Conservation (phyloP, 495 filamentous ascomycete genomes). For the Penicillium lagena region DNA sequence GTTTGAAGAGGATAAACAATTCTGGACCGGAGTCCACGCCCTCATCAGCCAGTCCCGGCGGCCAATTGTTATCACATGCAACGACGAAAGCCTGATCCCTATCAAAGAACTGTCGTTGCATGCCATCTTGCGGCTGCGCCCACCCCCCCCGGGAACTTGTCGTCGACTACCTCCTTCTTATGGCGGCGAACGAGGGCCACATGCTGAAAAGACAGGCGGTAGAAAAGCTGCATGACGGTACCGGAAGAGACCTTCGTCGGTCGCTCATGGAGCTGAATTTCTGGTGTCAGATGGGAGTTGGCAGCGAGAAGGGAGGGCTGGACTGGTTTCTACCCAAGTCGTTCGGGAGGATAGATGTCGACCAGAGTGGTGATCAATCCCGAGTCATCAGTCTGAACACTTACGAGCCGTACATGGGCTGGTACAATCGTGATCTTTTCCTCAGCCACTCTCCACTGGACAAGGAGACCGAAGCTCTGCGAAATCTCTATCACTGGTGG, state of each 20-base stretch:
- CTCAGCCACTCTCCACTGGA: slow-evolving; percentile 11
- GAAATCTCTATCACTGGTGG: slow-evolving; percentile 34
- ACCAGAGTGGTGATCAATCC: slow-evolving; percentile 55
- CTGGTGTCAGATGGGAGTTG: slow-evolving; percentile 94
- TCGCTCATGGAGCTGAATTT: slow-evolving; percentile 85
- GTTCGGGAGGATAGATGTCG: slow-evolving; percentile 62
- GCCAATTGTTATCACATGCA: slow-evolving; percentile 93
- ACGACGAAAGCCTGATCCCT: slow-evolving; percentile 73
- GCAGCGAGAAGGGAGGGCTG: slow-evolving; percentile 79
- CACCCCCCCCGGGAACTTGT: slow-evolving; percentile 61
- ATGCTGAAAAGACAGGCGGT: slow-evolving; percentile 62
- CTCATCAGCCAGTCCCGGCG: slow-evolving; percentile 79
- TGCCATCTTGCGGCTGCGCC: slow-evolving; percentile 76
- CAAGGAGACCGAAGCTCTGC: slow-evolving; percentile 22
- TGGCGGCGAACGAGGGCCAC: slow-evolving; percentile 91
- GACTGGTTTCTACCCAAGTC: slow-evolving; percentile 80
- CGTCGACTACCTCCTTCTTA: slow-evolving; percentile 71
- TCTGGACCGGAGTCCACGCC: slow-evolving; percentile 76
- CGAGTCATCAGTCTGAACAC: slow-evolving; percentile 82
- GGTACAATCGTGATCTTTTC: slow-evolving; percentile 53
- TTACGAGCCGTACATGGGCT: slow-evolving; percentile 73
- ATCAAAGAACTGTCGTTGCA: slow-evolving; percentile 64
- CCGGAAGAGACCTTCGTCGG: slow-evolving; percentile 66
- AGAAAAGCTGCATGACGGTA: slow-evolving; percentile 59
- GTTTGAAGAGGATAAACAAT: slow-evolving; percentile 91